phyloP scores from a whole-genome alignment of 2,329 filamentous ascomycete genomes.

The Venturia effusa region DNA sequence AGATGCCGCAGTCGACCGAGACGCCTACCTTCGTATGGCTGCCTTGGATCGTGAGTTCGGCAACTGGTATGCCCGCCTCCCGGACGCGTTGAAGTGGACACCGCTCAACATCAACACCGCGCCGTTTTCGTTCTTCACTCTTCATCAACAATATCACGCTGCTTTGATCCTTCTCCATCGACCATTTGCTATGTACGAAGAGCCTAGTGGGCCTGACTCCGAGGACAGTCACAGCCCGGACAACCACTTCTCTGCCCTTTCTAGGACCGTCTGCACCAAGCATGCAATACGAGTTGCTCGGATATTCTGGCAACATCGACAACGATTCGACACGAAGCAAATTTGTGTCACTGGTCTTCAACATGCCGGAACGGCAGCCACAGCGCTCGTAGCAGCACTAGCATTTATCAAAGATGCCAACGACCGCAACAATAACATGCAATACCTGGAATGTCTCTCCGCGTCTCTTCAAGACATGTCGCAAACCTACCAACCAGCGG shows the following conservation, averaged over 20 bases:
- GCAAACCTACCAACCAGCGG: constrained; percentile 41
- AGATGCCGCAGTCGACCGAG: constrained; percentile 30
- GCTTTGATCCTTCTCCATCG: constrained; percentile 43
- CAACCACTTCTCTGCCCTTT: constrained; percentile 35
- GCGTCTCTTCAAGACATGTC: constrained; percentile 43
- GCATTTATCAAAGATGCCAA: constrained; percentile 28
- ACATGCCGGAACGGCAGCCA: constrained; percentile 44
- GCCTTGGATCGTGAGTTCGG: constrained; percentile 43
- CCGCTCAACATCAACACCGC: constrained; percentile 25
- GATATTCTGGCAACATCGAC: constrained; percentile 46
- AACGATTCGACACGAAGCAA: constrained; percentile 40
- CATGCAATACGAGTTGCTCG: constrained; percentile 42
- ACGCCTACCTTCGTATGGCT: constrained; percentile 40
- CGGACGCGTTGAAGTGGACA: constrained; percentile 31
- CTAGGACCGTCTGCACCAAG: constrained; percentile 43
- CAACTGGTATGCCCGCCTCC: constrained; percentile 43
- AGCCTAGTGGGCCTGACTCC: constrained; percentile 24
- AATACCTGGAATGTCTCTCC: constrained; percentile 44
- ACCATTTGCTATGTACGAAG: constrained; percentile 42
- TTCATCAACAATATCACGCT: constrained; percentile 46
- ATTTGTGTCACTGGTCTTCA: constrained; percentile 42
- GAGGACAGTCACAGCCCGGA: constrained; percentile 25
- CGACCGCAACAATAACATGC: constrained; percentile 31
- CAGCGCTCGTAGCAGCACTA: constrained; percentile 41
- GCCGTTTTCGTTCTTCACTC: constrained; percentile 37